Percentiles rank a stretch among this genome's conserved stretches.
phyloP scores from a whole-genome alignment of 169 alveolate species.

The Fabrea salina region DNA sequence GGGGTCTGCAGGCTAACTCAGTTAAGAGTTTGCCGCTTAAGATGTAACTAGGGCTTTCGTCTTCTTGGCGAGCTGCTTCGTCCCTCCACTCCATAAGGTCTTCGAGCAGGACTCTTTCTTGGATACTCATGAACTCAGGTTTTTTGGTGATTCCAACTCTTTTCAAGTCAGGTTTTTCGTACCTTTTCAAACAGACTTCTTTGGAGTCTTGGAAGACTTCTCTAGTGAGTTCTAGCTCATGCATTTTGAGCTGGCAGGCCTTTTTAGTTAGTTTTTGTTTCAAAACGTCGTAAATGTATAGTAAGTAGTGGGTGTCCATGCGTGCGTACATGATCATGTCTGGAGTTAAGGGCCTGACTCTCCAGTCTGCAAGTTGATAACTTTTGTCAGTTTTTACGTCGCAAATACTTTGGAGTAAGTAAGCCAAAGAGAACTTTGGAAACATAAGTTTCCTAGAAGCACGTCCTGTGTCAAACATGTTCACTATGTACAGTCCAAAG shows the following conservation, averaged over 20 bases:
- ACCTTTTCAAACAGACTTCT: conserved; percentile 43
- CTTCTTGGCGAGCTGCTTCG: conserved; percentile 58
- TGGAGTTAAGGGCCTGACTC: conserved; percentile 86
- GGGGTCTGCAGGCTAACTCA: background rate
- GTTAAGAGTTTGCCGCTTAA: conserved; percentile 29
- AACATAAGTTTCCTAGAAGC: conserved; percentile 87
- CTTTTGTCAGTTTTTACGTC: conserved; percentile 85
- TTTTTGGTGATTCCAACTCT: conserved; percentile 37
- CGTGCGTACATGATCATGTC: conserved; percentile 89
- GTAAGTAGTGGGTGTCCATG: conserved; percentile 90
- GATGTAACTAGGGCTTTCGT: conserved; percentile 59
- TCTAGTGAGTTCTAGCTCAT: conserved; percentile 30
- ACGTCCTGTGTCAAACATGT: conserved; percentile 92
- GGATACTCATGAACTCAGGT: conserved; percentile 26
- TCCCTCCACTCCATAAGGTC: conserved; percentile 58
- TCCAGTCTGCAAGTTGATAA: conserved; percentile 93
- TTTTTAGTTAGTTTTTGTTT: conserved; percentile 56
- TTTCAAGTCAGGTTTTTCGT: conserved; percentile 56
- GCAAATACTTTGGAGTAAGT: conserved; percentile 74
- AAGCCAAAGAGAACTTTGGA: conserved; percentile 77
- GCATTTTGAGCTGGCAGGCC: background rate
- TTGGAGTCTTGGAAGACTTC: conserved; percentile 39
- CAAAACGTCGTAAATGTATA: conserved; percentile 84
- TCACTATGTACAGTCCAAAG: conserved; percentile 93
- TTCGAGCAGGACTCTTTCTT: conserved; percentile 39